These are phyloP conservation scores for Saccharomyces hybrid DNA, from an alignment of 1,139 yeast species.

Conservation along the genomic window DNA sequence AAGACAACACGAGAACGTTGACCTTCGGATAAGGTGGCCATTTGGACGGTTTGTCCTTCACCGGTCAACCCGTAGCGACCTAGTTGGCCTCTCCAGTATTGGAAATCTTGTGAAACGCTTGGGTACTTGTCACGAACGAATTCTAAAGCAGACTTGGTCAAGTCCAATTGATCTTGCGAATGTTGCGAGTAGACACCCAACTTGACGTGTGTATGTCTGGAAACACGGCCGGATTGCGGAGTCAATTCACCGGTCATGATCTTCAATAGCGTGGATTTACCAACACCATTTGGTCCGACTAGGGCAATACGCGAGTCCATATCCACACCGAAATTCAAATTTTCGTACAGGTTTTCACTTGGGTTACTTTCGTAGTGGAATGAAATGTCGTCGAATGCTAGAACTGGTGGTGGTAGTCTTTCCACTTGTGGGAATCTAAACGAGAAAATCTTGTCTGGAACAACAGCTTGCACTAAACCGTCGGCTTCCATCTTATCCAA, in stretches of 20 bases:
- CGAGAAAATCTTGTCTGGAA: constrained; percentile 83
- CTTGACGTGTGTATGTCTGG: constrained; percentile 94
- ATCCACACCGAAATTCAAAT: constrained; percentile 95
- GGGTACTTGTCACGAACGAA: constrained; percentile 93
- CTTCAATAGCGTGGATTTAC: constrained; percentile 92
- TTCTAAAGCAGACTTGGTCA: constrained; percentile 89
- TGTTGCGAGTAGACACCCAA: constrained; percentile 98
- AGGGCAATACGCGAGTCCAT: constrained; percentile 98
- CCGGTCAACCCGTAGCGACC: constrained; percentile 98
- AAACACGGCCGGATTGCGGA: constrained; percentile 90
- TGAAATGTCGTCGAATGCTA: constrained; percentile 91
- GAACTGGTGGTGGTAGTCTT: constrained; percentile 96
- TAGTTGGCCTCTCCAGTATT: constrained; percentile 97
- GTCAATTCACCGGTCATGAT: constrained; percentile 90
- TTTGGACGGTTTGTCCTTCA: constrained; percentile 96
- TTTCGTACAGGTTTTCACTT: constrained; percentile 82
- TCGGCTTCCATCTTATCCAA: constrained; percentile 99
- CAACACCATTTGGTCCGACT: constrained; percentile 99
- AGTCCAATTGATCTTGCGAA: constrained; percentile 95
- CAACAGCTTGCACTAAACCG: constrained; percentile 91
- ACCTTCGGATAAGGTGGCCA: constrained; percentile 98
- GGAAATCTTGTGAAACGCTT: constrained; percentile 88
- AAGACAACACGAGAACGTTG: constrained; percentile 98
- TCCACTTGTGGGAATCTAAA: constrained; percentile 94
- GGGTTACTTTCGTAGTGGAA: constrained; percentile 83